Base-by-base conservation (phyloP, 2,329 filamentous ascomycete genomes). In the Diaporthe citriasiana region DNA sequence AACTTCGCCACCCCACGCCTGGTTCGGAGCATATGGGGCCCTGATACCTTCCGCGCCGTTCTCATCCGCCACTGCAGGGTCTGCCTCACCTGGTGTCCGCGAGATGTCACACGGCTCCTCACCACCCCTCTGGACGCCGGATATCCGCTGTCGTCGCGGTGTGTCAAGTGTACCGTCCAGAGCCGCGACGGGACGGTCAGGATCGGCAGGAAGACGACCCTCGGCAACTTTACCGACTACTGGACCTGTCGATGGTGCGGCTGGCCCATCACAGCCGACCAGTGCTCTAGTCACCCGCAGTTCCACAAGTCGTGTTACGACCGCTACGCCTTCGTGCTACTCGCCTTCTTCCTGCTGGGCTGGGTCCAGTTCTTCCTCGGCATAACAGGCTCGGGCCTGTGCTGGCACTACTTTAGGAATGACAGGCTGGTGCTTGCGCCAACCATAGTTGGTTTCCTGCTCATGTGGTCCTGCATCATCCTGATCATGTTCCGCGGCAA, bases 231-330 rank as follows among this genome's bases (percentile, higher is more conserved):
- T 25, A 76, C 77, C 13, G 77, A 75, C 6, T 80, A 82, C 38
- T 86, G 81, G 79, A 79, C 85, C 15, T 87, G 86, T 57, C 82
- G 85, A 9, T 87, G 84, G 81, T 87, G 86, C 77, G 85, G 85
- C 0, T 82, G 79, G 73, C 85, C 85, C 10, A 79, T 86, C 42
- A 76, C 78, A 7, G 73, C 74, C 6, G 78, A 78, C 35, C 45
- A n/a, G 45, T 74, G 78, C 15, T 50, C 45, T 12, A 81, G 81
- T 9, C 80, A 82, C 69, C 79, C 82, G 42, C 82, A 86, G 77
- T 86, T 86, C 73, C 85, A 87, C 75, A 75, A 77, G 15, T 3
- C 4, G 9, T 87, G 85, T 76, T 85, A 84, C 69, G 78, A 79
- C 57, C 76, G 78, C n/a, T 87, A 85, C 71, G 82, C 82, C 69